Evolutionary conservation across 495 filamentous ascomycete genomes (phyloP).

Genomic region (Parathielavia hyrcaniae): DNA sequence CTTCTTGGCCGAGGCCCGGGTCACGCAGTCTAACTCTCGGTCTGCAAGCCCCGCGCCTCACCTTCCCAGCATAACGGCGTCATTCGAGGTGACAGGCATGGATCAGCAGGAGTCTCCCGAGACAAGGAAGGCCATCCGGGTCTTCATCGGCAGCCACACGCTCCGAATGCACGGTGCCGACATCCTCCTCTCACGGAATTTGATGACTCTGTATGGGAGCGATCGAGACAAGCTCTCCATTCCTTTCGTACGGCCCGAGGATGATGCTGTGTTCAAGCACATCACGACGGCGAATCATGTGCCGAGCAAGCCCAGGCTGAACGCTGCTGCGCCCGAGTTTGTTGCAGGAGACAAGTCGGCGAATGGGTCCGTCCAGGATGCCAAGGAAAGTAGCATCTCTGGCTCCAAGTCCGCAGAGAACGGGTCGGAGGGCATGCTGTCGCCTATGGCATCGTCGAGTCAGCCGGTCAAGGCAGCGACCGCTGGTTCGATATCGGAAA

Average conservation of each 20-base stretch:
- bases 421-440: conserved; percentile 23
- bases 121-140: conserved; percentile 57
- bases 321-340: conserved; percentile 46
- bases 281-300: conserved; percentile 55
- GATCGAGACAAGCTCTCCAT: conserved; percentile 84
- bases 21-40: conserved; percentile 67
- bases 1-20: conserved; percentile 83
- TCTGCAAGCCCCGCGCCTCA: conserved; percentile 68
- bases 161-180: conserved; percentile 84
- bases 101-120: conserved; percentile 40
- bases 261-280: conserved; percentile 70
- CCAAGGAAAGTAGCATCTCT: conserved; percentile 15
- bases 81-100: conserved; percentile 63
- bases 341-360: conserved; percentile 35
- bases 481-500: conserved; percentile 37
- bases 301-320: conserved; percentile 45
- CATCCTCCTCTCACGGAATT: conserved; percentile 84
- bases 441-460: conserved; percentile 30
- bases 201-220: conserved; percentile 77
- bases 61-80: conserved; percentile 68
- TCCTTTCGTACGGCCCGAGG: conserved; percentile 89
- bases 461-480: conserved; percentile 32
- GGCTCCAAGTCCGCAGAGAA: conserved; percentile 17
- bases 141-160: conserved; percentile 82
- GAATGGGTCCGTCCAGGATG: conserved; percentile 18